Evolutionary conservation across 352 stramenopile species (phyloP).

Genomic region (Pythium biforme): DNA sequence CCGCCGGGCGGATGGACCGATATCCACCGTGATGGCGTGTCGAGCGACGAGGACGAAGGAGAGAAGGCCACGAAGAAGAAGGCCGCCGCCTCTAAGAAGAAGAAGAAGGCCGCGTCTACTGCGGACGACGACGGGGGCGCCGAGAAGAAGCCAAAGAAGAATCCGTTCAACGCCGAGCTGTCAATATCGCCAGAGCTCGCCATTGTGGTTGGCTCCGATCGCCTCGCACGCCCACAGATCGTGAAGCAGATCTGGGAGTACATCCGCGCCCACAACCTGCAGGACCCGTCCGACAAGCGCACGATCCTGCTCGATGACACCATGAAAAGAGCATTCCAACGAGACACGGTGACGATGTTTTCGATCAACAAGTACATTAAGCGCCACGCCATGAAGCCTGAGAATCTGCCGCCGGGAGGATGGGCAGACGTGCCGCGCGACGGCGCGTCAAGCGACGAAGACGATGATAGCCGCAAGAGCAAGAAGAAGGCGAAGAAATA

Average conservation of each 20-base stretch:
- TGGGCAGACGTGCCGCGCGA: conserved; percentile 74
- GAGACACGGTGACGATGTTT: conserved; percentile 87
- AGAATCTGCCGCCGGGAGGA: conserved; percentile 59
- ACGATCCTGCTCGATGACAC: conserved; percentile 91
- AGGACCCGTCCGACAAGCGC: conserved; percentile 94
- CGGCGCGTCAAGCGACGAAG: conserved; percentile 78
- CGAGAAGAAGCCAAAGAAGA: conserved; percentile 57
- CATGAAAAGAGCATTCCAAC: conserved; percentile 81
- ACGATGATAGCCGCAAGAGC: conserved; percentile 37
- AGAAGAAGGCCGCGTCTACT: conserved; percentile 38
- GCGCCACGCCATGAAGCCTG: conserved; percentile 72
- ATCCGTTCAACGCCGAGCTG: conserved; percentile 77
- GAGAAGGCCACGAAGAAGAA: conserved; percentile 69
- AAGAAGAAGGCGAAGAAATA: conserved; percentile 31
- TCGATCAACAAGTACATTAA: conserved; percentile 91
- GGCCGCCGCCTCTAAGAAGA: conserved; percentile 45
- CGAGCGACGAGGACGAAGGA: conserved; percentile 74
- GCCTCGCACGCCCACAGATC: conserved; percentile 89
- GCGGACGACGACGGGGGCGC: conserved; percentile 42
- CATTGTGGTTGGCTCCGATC: conserved; percentile 73
- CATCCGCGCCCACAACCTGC: conserved; percentile 93
- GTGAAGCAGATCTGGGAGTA: conserved; percentile 96
- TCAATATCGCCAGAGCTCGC: conserved; percentile 74
- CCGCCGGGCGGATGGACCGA: conserved; percentile 65
- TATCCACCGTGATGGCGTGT: conserved; percentile 75